Evolutionary conservation across 2,329 filamentous ascomycete genomes (phyloP).

Genomic region (Hysterium pulicare): DNA sequence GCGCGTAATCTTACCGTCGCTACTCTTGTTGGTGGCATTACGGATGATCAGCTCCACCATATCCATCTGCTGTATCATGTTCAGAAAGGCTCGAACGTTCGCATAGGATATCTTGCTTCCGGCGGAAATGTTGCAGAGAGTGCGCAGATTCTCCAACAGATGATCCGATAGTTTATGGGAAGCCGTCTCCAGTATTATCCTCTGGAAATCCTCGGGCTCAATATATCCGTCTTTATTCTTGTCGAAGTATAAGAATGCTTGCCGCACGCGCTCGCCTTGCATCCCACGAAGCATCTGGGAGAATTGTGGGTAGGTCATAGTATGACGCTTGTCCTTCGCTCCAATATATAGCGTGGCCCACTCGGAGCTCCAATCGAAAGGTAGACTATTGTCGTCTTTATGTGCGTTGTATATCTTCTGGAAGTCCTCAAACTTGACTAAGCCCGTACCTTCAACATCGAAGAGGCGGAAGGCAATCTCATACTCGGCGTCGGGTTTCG

Average conservation of each 20-base stretch:
- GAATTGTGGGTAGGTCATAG: conserved; percentile 94
- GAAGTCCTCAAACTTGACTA: conserved; percentile 87
- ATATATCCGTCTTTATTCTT: conserved; percentile 92
- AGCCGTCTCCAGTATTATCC: conserved; percentile 90
- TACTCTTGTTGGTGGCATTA: conserved; percentile 77
- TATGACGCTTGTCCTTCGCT: conserved; percentile 79
- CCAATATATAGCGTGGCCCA: conserved; percentile 96
- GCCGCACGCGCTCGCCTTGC: conserved; percentile 91
- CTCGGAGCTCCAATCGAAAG: conserved; percentile 95
- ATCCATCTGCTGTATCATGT: conserved; percentile 97
- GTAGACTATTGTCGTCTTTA: conserved; percentile 79
- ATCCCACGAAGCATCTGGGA: conserved; percentile 95
- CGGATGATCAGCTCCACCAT: conserved; percentile 90
- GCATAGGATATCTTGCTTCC: conserved; percentile 96
- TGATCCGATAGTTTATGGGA: conserved; percentile 97
- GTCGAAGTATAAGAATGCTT: conserved; percentile 91
- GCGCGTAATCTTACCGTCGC: conserved; percentile 88
- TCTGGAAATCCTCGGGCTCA: conserved; percentile 90
- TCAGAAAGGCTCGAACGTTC: conserved; percentile 96
- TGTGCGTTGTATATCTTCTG: conserved; percentile 80
- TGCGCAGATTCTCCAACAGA: conserved; percentile 82
- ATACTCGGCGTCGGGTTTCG: conserved; percentile 95
- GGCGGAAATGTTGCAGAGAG: conserved; percentile 89
- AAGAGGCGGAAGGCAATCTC: conserved; percentile 98
- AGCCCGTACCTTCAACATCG: conserved; percentile 77